phyloP scores from a whole-genome alignment of 2,329 filamentous ascomycete species.

The Paramyrothecium sp. region DNA sequence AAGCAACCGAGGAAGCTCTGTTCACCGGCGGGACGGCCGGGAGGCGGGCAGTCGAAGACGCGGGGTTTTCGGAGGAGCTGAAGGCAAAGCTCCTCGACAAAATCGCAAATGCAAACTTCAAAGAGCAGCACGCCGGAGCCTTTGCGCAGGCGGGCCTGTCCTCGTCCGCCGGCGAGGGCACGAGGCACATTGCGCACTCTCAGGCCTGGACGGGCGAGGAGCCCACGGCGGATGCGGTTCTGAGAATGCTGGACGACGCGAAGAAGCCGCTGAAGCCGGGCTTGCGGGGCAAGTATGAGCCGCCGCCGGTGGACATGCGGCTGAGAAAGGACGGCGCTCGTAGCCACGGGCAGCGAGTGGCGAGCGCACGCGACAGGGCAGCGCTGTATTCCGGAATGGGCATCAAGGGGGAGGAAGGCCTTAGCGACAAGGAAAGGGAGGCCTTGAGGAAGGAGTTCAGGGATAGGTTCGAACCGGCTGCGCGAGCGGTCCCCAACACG shows the following conservation, averaged over 20 bases:
- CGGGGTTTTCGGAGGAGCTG: slow-evolving; percentile 63
- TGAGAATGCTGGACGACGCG: slow-evolving; percentile 83
- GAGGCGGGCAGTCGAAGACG: slow-evolving; percentile 58
- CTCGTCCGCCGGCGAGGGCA: slow-evolving; percentile 64
- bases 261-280: slow-evolving; percentile 63
- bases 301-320: slow-evolving; percentile 52
- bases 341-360: slow-evolving; percentile 45
- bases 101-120: slow-evolving; percentile 54
- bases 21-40: slow-evolving; percentile 58
- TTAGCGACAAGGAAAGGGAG: slow-evolving; percentile 72
- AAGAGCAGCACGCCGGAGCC: slow-evolving; percentile 45
- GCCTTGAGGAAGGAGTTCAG: slow-evolving; percentile 70
- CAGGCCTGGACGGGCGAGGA: slow-evolving; percentile 80
- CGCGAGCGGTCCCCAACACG: slow-evolving; percentile 71
- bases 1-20: slow-evolving; percentile 63
- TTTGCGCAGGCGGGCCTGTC: slow-evolving; percentile 49
- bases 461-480: slow-evolving; percentile 75
- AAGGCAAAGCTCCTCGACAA: slow-evolving; percentile 57
- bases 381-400: slow-evolving; percentile 49
- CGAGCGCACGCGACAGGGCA: slow-evolving; percentile 57
- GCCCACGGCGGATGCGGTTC: slow-evolving; percentile 67
- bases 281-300: slow-evolving; percentile 44
- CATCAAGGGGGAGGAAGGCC: slow-evolving; percentile 43
- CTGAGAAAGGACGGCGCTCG: slow-evolving; percentile 36
- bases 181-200: slow-evolving; percentile 65